Evolutionary conservation across 106 monocot genomes (phyloP), one percentile per base, ranked within the genome.

Genomic region (Apostasia shenzhenica): DNA sequence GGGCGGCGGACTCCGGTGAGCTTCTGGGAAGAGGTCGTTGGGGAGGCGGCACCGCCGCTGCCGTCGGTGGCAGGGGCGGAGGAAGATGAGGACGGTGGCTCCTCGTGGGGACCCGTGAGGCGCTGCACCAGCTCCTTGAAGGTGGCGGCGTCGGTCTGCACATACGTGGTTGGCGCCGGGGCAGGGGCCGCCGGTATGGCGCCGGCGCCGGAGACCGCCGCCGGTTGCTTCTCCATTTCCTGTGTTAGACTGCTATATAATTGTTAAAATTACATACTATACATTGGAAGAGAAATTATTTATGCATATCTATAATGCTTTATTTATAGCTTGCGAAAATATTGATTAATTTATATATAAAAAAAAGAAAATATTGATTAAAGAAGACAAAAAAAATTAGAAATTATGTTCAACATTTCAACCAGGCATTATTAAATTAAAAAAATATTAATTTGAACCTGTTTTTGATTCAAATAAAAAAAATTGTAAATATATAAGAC

Each of bases 121-220:
- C 62, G 41, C 5, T 73, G 73, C 6, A 73, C 73, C 3, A 73
- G 64, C 54, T 65, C 73, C 47, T 73, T 73, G 26, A 73, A 73
- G 3, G 63, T 42, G 10, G 26, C 39, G 10, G 55, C 55, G 5
- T 73, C 73, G 0, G 73, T 56, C 54, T 65, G 55, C 1, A 73
- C 65, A 46, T 64, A 73, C 7, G 64, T 73, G 1, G 59, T 75
- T 0, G 59, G 41, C 2, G 48, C 59, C 45, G 5, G 63, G 13
- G 14, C 4, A 3, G 41, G 55, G 5, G 46, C 13, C 52, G 12
- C 4, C 46, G 7, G 40, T 59, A 1, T n/a, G 42, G 10, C 40
- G 59, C 45, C 46, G 45, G 55, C 14, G 41, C 46, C 44, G 1
- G 59, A 67, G n/a, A 50, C 40, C 13, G 59, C 41, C 9, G 46